These are phyloP conservation scores for Sechiopsis laciniata DNA, from an alignment of 306 rosid genomes.

Conservation along the genomic window DNA sequence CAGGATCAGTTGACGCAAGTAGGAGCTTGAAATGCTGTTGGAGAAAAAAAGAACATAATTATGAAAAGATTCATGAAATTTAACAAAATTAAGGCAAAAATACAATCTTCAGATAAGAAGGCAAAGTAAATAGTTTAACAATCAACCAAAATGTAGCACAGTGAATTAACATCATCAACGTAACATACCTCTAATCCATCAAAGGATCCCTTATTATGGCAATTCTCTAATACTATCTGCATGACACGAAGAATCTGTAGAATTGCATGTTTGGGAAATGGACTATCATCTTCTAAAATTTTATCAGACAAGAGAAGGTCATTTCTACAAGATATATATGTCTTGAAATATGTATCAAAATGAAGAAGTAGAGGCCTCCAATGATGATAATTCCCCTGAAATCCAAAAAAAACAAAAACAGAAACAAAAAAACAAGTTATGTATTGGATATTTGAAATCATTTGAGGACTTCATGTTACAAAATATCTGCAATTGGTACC, in stretches of 20 bases:
- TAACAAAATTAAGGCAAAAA: not conserved
- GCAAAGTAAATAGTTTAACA: not conserved
- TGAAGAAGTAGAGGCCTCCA: conserved; percentile 92
- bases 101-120: not conserved
- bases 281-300: conserved; percentile 69
- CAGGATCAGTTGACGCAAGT: conserved; percentile 89
- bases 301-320: conserved; percentile 78
- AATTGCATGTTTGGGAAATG: conserved; percentile 79
- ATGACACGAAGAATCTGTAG: conserved; percentile 87
- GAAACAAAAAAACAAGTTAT: conserved; percentile 23
- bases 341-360: conserved; percentile 91
- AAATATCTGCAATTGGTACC: conserved; percentile 37
- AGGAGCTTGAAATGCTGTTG: conserved; percentile 90
- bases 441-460: not conserved
- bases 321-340: conserved; percentile 70
- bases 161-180: conserved; percentile 10
- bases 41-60: conserved; percentile 12
- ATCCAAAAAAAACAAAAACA: conserved; percentile 13
- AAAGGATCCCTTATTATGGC: conserved; percentile 82
- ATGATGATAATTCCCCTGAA: conserved; percentile 92
- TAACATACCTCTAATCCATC: conserved; percentile 88
- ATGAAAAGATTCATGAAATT: not conserved
- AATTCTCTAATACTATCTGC: conserved; percentile 85
- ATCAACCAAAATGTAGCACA: not conserved
- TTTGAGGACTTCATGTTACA: conserved; percentile 1